Evolutionary conservation across 345 rosid genomes (phyloP), one percentile per base, ranked within the genome.

Genomic region (Acer campestre): DNA sequence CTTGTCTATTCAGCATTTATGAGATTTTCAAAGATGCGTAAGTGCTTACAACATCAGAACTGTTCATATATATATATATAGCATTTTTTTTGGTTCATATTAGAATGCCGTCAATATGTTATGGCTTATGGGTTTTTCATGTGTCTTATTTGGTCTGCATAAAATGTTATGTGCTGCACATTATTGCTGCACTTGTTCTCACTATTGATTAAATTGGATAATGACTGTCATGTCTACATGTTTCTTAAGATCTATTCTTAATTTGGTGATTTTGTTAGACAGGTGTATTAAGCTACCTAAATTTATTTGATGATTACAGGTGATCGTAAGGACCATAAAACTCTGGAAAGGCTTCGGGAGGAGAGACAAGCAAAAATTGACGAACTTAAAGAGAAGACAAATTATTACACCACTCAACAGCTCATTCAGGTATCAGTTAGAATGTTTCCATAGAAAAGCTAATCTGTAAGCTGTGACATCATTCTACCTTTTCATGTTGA

Each of bases 381-480:
- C 71, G 99, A 92, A 82, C 97, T 96, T 78, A 96, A 96, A 81
- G 99, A 96, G 86, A 88, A 82, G 82, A 96, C 97, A 73, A 96
- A 96, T 84, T 94, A 92, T 83, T 94, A 96, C 80, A 85, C 88
- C 61, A 96, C 97, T 5, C 98, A 96, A 67, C 97, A 91, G 80
- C 92, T 96, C 81, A 96, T 96, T 86, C 95, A 96, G 98, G 99
- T 94, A 59, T 16, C 63, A 59, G 58, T 53, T 53, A 46, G 14
- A 46, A 46, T 53, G 68, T 29, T 7, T 48, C 11, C 11, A 38
- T 20, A 12, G 63, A 35, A 22, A 73, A 22, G 40, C 56, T 40
- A 42, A 46, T 46, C 49, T 46, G 67, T 17, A 7, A 59, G 38
- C 25, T 42, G 61, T 61, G 67, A 61, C n/a, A 4, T 53, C 58